phyloP scores from a whole-genome alignment of 345 rosid genomes.

The Erodium maritimum region DNA sequence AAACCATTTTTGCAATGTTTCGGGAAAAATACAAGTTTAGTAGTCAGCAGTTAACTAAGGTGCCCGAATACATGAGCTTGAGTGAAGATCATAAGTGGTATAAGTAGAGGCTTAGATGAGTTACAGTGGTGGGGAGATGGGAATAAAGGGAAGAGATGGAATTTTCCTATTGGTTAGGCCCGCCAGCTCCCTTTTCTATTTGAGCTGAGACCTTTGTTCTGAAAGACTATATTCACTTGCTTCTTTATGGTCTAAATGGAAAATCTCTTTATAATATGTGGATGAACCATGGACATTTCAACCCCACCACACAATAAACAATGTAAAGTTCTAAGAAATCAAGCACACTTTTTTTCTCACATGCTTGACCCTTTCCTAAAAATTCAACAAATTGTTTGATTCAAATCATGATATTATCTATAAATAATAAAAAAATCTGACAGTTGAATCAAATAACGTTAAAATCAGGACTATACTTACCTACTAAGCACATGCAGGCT shows the following conservation, averaged over 20 bases:
- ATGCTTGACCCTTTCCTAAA: not conserved
- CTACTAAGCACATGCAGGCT: not conserved
- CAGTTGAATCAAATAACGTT: not conserved
- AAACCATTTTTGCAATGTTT: conserved; percentile 1
- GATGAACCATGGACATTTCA: not conserved
- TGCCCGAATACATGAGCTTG: conserved; percentile 5
- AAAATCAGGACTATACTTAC: not conserved
- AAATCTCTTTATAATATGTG: not conserved
- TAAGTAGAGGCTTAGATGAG: not conserved
- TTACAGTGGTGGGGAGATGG: not conserved
- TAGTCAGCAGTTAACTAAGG: not conserved
- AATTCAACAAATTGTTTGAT: too few species aligned
- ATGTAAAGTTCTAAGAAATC: not conserved
- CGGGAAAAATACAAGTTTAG: not conserved
- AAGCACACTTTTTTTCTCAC: not conserved
- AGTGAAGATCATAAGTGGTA: not conserved
- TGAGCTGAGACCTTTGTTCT: conserved; percentile 3
- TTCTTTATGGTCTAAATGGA: not conserved
- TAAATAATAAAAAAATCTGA: too few species aligned
- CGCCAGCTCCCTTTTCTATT: not conserved
- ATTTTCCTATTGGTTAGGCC: not conserved
- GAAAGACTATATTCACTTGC: not conserved
- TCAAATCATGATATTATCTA: not conserved
- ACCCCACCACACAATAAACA: not conserved
- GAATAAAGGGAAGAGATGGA: not conserved